A percentile compares a stretch with the other conserved stretches of the same genome.
Conservation (phyloP, 176 grass and related monocot genomes). For the Carex scoparia region DNA sequence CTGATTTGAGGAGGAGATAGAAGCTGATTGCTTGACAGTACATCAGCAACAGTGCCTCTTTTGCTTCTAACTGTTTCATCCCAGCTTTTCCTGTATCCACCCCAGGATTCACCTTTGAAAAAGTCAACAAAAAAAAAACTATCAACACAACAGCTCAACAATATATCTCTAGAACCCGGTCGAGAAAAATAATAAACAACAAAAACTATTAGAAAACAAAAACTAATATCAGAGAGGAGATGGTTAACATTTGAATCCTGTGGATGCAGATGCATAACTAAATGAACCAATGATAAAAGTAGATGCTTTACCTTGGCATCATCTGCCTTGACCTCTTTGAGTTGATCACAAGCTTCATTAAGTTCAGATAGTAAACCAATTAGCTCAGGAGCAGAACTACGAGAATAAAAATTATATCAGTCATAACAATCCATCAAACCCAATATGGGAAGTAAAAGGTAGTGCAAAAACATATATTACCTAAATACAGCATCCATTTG, state of each 20-base stretch:
- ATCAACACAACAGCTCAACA: conserved; percentile 9
- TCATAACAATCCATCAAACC: not conserved
- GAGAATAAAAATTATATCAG: conserved; percentile 22
- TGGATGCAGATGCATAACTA: not conserved
- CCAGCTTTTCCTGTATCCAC: conserved; percentile 34
- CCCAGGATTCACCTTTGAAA: conserved; percentile 30
- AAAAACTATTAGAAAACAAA: not conserved
- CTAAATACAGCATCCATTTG: conserved; percentile 68
- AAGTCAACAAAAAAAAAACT: not conserved
- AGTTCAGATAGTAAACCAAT: conserved; percentile 80
- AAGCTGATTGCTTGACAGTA: conserved; percentile 91
- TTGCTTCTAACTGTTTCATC: conserved; percentile 57
- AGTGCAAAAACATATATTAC: conserved; percentile 29
- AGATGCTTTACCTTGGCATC: conserved; percentile 39
- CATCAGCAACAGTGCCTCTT: conserved; percentile 59
- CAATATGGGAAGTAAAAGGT: not conserved
- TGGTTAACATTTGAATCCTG: not conserved
- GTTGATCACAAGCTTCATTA: conserved; percentile 59
- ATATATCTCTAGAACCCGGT: conserved; percentile 8
- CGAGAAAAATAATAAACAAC: conserved; percentile 3
- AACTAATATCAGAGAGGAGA: not conserved
- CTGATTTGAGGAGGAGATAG: conserved; percentile 91
- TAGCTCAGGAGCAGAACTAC: conserved; percentile 87
- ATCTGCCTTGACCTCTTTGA: conserved; percentile 42
- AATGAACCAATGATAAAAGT: not conserved